phyloP scores from a whole-genome alignment of 2,329 filamentous ascomycete species.

The Venturia aucupariae region DNA sequence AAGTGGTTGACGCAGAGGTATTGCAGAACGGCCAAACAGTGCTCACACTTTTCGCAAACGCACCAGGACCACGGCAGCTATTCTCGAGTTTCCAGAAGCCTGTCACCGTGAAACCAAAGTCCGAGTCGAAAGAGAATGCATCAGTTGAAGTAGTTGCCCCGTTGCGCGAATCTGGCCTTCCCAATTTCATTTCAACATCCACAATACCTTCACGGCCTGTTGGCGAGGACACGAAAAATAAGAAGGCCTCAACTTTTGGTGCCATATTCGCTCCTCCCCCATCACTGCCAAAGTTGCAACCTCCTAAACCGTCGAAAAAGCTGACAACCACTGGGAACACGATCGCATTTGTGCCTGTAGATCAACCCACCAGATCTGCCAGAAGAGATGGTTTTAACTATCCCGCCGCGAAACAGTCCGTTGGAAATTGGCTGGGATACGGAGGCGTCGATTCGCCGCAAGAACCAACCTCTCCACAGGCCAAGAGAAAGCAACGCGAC shows the following conservation, averaged over 20 bases:
- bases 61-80: constrained; percentile 64
- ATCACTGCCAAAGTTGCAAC: constrained; percentile 55
- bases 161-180: constrained; percentile 57
- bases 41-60: constrained; percentile 68
- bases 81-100: constrained; percentile 73
- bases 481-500: constrained; percentile 60
- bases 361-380: constrained; percentile 40
- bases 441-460: constrained; percentile 35
- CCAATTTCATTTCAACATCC: constrained; percentile 63
- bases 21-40: constrained; percentile 46
- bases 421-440: constrained; percentile 57
- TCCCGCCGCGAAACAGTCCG: constrained; percentile 54
- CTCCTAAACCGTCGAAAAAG: constrained; percentile 59
- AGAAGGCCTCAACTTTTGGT: constrained; percentile 55
- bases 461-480: constrained; percentile 48
- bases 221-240: constrained; percentile 38
- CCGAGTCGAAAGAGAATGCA: constrained; percentile 28
- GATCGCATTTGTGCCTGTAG: constrained; percentile 43
- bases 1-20: constrained; percentile 21
- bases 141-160: constrained; percentile 37
- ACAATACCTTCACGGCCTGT: constrained; percentile 48
- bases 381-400: constrained; percentile 44
- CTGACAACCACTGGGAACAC: constrained; percentile 40
- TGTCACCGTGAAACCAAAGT: constrained; percentile 23
- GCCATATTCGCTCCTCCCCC: constrained; percentile 64